Base-by-base conservation (phyloP, 352 stramenopile species). In the Blastocystis sp. region DNA sequence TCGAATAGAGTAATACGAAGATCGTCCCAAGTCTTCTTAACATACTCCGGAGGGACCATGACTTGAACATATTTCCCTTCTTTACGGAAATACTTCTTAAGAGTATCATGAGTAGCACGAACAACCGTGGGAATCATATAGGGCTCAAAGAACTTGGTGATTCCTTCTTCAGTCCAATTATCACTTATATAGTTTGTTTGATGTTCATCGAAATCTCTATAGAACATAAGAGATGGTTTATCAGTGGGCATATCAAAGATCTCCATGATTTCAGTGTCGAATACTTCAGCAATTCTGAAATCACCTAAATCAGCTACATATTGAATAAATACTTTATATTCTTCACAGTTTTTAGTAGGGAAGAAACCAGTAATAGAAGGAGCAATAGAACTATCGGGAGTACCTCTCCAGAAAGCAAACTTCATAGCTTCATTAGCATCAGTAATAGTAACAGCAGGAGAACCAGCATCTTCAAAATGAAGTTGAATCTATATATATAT, bases 401-500 rank as follows among this genome's bases (percentile, higher is more conserved):
- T 62, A 18, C 52, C 52, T 11, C 52, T n/a, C 52, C 52, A 62
- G 34, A 62, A 62, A 11, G 52, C 48, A 24, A 62, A 62, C 52
- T 62, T 18, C 10, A 13, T 1, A n/a, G 52, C 52, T 4, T 46
- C 52, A 2, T 31, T 21, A 19, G 36, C 52, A 4, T 18, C 25
- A 9, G 37, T 44, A 16, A 62, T 31, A 16, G 48, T 39, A 30
- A 48, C 52, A 2, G 52, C 52, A 18, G 52, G 52, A 11, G 52
- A 62, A 11, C 52, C 52, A 4, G 52, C 39, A 28, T 62, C 41
- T 16, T 52, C 34, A 9, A 54, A 43, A 2, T 42, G 39, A 1
- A 31, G 27, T 33, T 54, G 34, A 10, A 27, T 52, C 52, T 62
- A n/a, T n/a, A 41, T 31, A 35, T 42, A 42, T 42, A 62, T 62